These are phyloP conservation scores for Physaria fendleri DNA, from an alignment of 345 rosid species.

Conservation along the genomic window DNA sequence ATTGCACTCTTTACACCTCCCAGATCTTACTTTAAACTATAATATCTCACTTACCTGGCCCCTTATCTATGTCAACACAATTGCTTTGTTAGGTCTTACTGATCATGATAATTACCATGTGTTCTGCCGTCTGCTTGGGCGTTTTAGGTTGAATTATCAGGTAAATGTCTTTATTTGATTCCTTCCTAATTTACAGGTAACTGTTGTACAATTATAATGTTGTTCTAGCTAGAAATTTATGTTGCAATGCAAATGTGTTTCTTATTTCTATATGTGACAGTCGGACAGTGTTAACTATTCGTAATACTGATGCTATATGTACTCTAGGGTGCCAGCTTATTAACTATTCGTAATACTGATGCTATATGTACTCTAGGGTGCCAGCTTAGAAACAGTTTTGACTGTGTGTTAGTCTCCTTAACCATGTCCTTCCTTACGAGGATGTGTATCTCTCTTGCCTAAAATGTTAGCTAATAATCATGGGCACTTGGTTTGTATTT, in stretches of 20 bases:
- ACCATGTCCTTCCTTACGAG: background rate
- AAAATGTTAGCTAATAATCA: slow-evolving; percentile 1
- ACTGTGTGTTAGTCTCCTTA: background rate
- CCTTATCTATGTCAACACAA: too few relatives aligned
- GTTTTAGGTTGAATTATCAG: slow-evolving; percentile 94
- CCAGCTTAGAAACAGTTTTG: background rate
- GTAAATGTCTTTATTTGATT: slow-evolving; percentile 28
- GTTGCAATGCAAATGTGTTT: background rate
- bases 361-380: too few relatives aligned
- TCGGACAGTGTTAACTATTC: background rate
- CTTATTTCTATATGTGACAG: background rate
- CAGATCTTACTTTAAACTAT: background rate
- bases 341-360: too few relatives aligned
- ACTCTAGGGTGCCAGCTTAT: too few relatives aligned
- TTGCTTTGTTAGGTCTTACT: slow-evolving; percentile 67
- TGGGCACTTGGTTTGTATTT: background rate
- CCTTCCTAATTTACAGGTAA: background rate
- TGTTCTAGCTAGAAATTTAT: slow-evolving; percentile 1
- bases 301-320: background rate
- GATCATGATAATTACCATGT: slow-evolving; percentile 99
- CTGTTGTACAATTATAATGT: background rate
- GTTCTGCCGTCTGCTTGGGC: slow-evolving; percentile 97
- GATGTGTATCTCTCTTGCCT: background rate
- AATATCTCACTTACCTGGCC: background rate
- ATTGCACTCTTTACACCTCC: background rate